phyloP scores from a whole-genome alignment of 306 rosid species.

The Prunus mume region DNA sequence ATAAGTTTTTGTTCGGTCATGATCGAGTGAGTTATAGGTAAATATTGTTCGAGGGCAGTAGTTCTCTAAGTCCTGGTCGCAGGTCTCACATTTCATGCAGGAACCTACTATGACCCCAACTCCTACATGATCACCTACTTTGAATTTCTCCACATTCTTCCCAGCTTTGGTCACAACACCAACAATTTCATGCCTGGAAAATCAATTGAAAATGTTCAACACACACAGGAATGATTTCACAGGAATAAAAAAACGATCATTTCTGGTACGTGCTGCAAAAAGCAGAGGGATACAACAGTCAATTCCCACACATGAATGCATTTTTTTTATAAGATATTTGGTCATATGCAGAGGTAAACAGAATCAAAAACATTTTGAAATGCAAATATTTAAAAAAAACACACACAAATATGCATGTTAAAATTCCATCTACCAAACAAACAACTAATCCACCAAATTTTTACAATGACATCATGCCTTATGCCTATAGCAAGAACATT shows the following conservation, averaged over 20 bases:
- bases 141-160: slow-evolving; percentile 60
- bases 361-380: not conserved
- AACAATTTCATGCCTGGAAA: slow-evolving; percentile 80
- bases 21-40: slow-evolving; percentile 53
- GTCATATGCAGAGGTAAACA: not conserved
- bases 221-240: not conserved
- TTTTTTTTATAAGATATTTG: not conserved
- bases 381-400: not conserved
- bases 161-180: slow-evolving; percentile 73
- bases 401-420: not conserved
- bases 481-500: not conserved
- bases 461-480: not conserved
- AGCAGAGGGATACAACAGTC: not conserved
- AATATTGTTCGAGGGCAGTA: slow-evolving; percentile 56
- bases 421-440: not conserved
- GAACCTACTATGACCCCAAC: slow-evolving; percentile 87
- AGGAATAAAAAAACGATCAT: too few species aligned
- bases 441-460: not conserved
- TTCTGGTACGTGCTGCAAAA: not conserved
- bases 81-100: slow-evolving; percentile 66
- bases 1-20: slow-evolving; percentile 54
- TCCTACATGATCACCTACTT: slow-evolving; percentile 80
- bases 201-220: not conserved
- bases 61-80: slow-evolving; percentile 74
- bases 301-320: not conserved